Evolutionary conservation across 2,329 filamentous ascomycete genomes (phyloP).

Genomic region (Neopestalotiopsis rosae): DNA sequence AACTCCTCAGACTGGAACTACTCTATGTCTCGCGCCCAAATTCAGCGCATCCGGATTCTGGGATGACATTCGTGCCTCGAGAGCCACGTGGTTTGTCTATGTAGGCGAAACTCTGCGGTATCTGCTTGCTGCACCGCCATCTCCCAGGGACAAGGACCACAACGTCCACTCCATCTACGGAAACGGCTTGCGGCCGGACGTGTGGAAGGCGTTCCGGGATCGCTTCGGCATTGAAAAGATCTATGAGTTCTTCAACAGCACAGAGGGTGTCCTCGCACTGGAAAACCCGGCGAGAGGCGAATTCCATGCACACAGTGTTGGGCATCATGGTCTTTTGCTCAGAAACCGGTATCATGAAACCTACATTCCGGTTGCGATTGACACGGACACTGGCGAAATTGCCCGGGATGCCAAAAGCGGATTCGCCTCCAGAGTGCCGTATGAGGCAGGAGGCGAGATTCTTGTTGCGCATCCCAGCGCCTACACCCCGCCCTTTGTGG

Average conservation of each 20-base stretch:
- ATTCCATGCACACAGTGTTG: constrained; percentile 68
- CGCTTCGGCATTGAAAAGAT: constrained; percentile 68
- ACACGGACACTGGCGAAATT: constrained; percentile 71
- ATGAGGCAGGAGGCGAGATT: constrained; percentile 77
- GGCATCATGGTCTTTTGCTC: constrained; percentile 71
- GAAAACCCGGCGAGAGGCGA: constrained; percentile 66
- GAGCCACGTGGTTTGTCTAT: constrained; percentile 75
- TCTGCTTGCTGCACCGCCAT: constrained; percentile 69
- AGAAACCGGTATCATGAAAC: constrained; percentile 57
- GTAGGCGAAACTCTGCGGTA: constrained; percentile 81
- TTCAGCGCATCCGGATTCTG: constrained; percentile 77
- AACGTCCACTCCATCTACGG: constrained; percentile 65
- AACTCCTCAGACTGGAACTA: constrained; percentile 44
- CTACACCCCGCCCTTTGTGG: constrained; percentile 63
- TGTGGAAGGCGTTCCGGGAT: constrained; percentile 69
- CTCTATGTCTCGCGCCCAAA: constrained; percentile 66
- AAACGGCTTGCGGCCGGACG: constrained; percentile 72
- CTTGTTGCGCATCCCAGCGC: constrained; percentile 62
- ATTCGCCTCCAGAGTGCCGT: constrained; percentile 66
- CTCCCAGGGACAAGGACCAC: constrained; percentile 65
- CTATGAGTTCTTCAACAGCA: constrained; percentile 79
- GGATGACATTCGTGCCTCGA: constrained; percentile 70
- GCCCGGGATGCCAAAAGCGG: constrained; percentile 70
- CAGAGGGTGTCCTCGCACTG: constrained; percentile 71
- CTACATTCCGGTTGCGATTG: constrained; percentile 71